phyloP scores from a whole-genome alignment of 2,329 filamentous ascomycete species.

The Aurifilum marmelostoma region DNA sequence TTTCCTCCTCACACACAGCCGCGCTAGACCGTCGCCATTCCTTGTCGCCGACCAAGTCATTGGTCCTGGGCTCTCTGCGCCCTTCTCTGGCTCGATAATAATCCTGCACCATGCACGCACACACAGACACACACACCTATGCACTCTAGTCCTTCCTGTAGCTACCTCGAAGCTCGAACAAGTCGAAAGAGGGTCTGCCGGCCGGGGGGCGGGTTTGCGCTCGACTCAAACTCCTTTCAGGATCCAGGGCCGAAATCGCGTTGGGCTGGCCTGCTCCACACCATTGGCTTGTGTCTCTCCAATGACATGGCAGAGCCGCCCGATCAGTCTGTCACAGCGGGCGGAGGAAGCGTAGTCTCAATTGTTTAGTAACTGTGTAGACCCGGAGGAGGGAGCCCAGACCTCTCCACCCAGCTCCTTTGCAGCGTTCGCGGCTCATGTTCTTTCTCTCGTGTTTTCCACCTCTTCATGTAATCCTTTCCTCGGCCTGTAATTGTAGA shows the following conservation, averaged over 20 bases:
- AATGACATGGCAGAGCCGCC: conserved; percentile 19
- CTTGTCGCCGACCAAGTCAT: conserved; percentile 19
- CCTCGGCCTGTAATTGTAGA: too few species aligned
- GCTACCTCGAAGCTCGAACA: too few species aligned
- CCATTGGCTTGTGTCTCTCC: conserved; percentile 1
- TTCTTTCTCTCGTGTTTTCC: background rate
- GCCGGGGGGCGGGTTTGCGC: background rate
- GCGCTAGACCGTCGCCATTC: conserved; percentile 25
- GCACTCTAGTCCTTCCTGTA: too few species aligned
- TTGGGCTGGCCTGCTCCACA: background rate
- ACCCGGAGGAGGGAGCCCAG: background rate
- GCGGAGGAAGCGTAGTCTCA: too few species aligned
- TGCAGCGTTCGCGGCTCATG: background rate
- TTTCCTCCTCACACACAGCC: conserved; percentile 9
- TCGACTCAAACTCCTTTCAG: conserved; percentile 5
- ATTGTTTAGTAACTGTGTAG: too few species aligned
- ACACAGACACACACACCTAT: background rate
- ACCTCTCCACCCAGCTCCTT: too few species aligned
- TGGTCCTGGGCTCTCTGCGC: background rate
- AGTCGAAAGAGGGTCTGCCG: background rate
- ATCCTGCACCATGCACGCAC: background rate
- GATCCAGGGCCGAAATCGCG: background rate
- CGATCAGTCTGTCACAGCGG: conserved; percentile 3
- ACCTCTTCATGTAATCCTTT: too few species aligned
- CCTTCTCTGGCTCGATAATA: background rate